Evolutionary conservation across 768 basidiomycete genomes (phyloP).

Genomic region (Tephrocybe sp.): DNA sequence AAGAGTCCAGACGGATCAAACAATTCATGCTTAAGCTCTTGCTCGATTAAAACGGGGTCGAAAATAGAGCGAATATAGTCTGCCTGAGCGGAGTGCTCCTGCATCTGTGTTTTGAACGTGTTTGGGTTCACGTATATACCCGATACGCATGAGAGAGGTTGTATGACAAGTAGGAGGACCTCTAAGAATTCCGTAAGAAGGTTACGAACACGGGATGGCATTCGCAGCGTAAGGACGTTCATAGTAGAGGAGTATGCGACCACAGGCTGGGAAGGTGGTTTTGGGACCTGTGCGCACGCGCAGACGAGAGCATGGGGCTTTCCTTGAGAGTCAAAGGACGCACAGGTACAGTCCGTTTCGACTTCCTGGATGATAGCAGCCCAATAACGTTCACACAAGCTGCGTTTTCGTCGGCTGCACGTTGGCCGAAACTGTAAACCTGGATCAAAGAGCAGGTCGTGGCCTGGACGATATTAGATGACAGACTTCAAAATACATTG

Average conservation of each 20-base stretch:
- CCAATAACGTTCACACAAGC: slow-evolving; percentile 84
- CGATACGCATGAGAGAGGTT: slow-evolving; percentile 66
- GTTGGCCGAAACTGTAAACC: slow-evolving; percentile 82
- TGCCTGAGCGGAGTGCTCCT: slow-evolving; percentile 63
- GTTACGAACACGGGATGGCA: slow-evolving; percentile 69
- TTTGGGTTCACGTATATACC: slow-evolving; percentile 61
- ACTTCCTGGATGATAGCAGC: slow-evolving; percentile 76
- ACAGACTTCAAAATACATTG: slow-evolving; percentile 13
- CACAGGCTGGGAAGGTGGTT: slow-evolving; percentile 39
- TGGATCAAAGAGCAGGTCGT: slow-evolving; percentile 88
- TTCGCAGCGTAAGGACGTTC: slow-evolving; percentile 57
- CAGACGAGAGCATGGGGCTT: slow-evolving; percentile 58
- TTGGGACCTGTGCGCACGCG: slow-evolving; percentile 46
- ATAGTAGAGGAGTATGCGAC: slow-evolving; percentile 43
- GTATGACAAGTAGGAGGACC: slow-evolving; percentile 82
- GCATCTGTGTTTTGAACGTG: slow-evolving; percentile 58
- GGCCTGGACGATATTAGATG: slow-evolving; percentile 47
- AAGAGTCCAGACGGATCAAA: slow-evolving; percentile 84
- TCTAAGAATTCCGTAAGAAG: slow-evolving; percentile 78
- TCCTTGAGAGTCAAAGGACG: slow-evolving; percentile 66
- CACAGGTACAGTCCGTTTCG: slow-evolving; percentile 80
- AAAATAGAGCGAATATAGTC: slow-evolving; percentile 71
- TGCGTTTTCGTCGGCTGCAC: slow-evolving; percentile 69
- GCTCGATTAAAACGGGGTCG: slow-evolving; percentile 80
- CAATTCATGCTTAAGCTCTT: slow-evolving; percentile 73